Conservation (phyloP, 768 basidiomycete species). For the Exidia glandulosa region DNA sequence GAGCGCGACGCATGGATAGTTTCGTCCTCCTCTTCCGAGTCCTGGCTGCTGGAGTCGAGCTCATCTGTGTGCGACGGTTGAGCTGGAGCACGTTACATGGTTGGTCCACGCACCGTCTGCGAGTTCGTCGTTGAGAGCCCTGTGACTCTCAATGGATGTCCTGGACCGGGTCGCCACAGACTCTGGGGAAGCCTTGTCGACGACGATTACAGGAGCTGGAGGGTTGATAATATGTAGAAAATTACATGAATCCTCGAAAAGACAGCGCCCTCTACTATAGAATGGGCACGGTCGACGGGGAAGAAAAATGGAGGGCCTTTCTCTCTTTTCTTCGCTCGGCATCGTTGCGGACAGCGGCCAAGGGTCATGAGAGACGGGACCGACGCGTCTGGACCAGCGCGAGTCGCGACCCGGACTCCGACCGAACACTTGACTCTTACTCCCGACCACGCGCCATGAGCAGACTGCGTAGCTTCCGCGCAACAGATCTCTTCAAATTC, state of each 20-base stretch:
- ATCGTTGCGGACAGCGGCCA: background rate
- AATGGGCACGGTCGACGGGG: constrained; percentile 3
- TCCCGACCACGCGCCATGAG: no score
- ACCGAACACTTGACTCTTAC: no score
- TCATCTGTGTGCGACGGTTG: background rate
- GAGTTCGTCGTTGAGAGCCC: background rate
- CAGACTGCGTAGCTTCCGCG: constrained; percentile 73
- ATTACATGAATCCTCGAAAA: constrained; percentile 5
- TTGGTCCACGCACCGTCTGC: background rate
- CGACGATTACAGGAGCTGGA: background rate
- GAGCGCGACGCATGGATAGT: background rate
- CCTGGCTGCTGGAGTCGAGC: background rate
- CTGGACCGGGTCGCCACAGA: background rate
- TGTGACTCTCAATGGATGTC: background rate
- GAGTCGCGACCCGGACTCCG: no score
- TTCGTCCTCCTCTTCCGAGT: background rate
- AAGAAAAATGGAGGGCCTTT: no score
- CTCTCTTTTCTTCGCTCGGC: background rate
- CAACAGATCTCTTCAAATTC: constrained; percentile 84
- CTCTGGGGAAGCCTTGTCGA: background rate
- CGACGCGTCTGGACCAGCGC: no score
- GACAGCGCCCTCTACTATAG: background rate
- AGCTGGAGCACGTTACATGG: background rate
- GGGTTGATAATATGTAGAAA: constrained; percentile 3
- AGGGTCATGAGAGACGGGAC: no score